Evolutionary conservation across 192 early-diverging fungal genomes (phyloP).

Genomic region (Coemansia sp.): DNA sequence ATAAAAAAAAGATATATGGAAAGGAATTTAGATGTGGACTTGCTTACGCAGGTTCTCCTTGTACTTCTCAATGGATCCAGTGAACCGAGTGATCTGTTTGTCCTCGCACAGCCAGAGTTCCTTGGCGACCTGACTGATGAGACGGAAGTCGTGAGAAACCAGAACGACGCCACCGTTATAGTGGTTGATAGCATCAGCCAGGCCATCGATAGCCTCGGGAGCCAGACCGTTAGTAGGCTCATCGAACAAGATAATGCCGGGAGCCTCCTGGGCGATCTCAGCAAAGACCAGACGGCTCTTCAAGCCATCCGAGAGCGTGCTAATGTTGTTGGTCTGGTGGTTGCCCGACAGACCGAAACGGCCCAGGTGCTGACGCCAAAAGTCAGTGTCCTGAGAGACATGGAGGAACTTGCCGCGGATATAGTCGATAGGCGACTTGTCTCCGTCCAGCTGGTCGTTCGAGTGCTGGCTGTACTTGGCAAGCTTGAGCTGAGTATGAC

Average conservation of each 20-base stretch:
- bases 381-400: conserved; percentile 76
- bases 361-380: conserved; percentile 92
- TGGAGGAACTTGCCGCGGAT: conserved; percentile 85
- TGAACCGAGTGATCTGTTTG: conserved; percentile 72
- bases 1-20: background rate
- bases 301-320: conserved; percentile 91
- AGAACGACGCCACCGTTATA: conserved; percentile 97
- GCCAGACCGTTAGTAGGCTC: conserved; percentile 97
- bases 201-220: conserved; percentile 89
- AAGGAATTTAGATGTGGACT: conserved; percentile 48
- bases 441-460: conserved; percentile 92
- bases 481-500: conserved; percentile 93
- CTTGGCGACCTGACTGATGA: conserved; percentile 94
- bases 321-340: conserved; percentile 90
- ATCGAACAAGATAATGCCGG: conserved; percentile 90
- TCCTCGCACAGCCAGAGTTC: conserved; percentile 95
- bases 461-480: conserved; percentile 98
- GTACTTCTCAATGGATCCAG: conserved; percentile 85
- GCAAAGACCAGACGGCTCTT: conserved; percentile 89
- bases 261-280: conserved; percentile 51
- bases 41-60: conserved; percentile 88
- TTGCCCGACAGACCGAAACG: conserved; percentile 92
- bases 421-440: conserved; percentile 88
- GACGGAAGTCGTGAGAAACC: conserved; percentile 98
- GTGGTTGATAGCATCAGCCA: conserved; percentile 94